Evolutionary conservation across 192 early-diverging fungal species (phyloP), one percentile per base, ranked within the genome.

Genomic region (Linnemannia elongata): DNA sequence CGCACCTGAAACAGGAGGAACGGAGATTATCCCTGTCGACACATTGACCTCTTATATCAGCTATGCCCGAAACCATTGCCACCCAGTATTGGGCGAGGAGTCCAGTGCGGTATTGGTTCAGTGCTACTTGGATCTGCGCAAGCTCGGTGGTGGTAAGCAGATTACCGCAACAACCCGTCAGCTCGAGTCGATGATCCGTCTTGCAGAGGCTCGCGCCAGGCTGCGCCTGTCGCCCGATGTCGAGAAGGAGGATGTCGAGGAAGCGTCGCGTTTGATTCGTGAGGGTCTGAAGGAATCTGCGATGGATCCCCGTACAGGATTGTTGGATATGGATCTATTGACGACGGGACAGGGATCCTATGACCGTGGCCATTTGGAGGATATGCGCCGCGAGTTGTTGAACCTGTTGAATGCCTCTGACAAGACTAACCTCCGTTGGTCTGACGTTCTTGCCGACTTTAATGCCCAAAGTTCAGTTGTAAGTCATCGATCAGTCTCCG

Each of bases 111-210:
- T 92, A 20, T 91, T 99, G 69, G 93, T 96, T 4, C 92, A 95
- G 70, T 93, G 89, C 47, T 99, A 99, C 84, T 94, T 98, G 20
- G 93, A 94, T 24, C 89, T 99, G 79, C 92, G 99, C 4, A 91
- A 94, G 76, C 88, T 94, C 74, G 98, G 97, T 0, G 91, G 86
- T 78, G 90, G 88, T 80, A 93, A 93, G 42, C 91, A 94, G 24
- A 92, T 96, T n/a, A 97, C 97, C 0, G 97, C 97, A 4, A 99
- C 98, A 0, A 98, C 97, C 5, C 92, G 98, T 69, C 97, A 99
- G 88, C 92, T 99, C 13, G 98, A 98, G 91, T 97, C 96, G 8
- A 98, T 99, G 97, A 98, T 99, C 88, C 95, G 98, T 69, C 91
- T 99, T 87, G 82, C 96, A 20, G 98, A 99, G 82, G 98, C 97